A percentile compares a stretch with the other conserved stretches of the same genome.
phyloP scores from a whole-genome alignment of 257 asterid genomes.

The Eucommia ulmoides region DNA sequence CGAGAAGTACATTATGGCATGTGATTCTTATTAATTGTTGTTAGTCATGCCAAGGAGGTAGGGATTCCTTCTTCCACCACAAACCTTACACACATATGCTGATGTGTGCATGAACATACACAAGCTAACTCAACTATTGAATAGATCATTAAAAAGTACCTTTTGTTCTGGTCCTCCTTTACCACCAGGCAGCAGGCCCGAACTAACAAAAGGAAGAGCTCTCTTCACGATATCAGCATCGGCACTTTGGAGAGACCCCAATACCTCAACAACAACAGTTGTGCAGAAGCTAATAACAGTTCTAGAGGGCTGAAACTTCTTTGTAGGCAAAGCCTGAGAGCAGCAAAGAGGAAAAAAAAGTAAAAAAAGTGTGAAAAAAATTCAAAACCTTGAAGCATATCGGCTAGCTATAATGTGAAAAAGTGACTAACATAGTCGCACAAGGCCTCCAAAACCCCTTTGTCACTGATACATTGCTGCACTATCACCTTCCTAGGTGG shows the following conservation, averaged over 20 bases:
- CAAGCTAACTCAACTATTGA: neutral
- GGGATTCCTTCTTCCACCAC: too few relatives aligned
- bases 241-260: conserved; percentile 38
- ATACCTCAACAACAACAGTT: conserved; percentile 63
- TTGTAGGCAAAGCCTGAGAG: conserved; percentile 48
- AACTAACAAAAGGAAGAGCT: conserved; percentile 55
- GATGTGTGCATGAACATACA: too few relatives aligned
- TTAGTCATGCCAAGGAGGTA: too few relatives aligned
- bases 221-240: conserved; percentile 51
- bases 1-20: too few relatives aligned
- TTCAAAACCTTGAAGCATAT: too few relatives aligned
- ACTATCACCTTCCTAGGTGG: conserved; percentile 73
- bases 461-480: conserved; percentile 66
- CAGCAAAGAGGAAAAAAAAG: conserved; percentile 1
- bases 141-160: conserved; percentile 25
- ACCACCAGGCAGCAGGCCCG: conserved; percentile 47
- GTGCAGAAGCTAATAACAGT: conserved; percentile 68
- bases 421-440: conserved; percentile 50
- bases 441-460: conserved; percentile 67
- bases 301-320: conserved; percentile 50
- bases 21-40: too few relatives aligned
- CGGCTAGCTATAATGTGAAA: neutral
- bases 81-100: too few relatives aligned
- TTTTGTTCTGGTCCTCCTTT: conserved; percentile 47
- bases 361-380: neutral